Base-by-base conservation (phyloP, 23 red algal genomes). In the Rhodosorus marinus region DNA sequence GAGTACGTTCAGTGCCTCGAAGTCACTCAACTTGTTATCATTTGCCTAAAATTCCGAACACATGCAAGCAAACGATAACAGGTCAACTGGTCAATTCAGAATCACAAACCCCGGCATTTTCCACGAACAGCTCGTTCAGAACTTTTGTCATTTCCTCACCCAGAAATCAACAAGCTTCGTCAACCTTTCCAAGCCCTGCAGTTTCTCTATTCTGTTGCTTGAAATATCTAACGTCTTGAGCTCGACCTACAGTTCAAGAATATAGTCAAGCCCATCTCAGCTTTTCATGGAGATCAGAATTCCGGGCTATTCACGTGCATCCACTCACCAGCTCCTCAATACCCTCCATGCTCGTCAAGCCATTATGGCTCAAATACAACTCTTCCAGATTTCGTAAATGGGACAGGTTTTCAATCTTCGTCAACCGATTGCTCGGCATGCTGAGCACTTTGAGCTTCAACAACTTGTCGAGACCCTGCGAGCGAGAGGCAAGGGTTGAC, bases 351-450 rank as follows among this genome's bases (percentile, higher is more conserved):
- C 49, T 65, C 5, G 27, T 58, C 14, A 98, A 53, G 8, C 77
- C 74, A 52, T 98, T 98, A 52, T 86, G 81, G 24, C 71, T 80
- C 15, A 98, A 35, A 33, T 98, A 98, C 20, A 98, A 56, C 57
- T 98, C 90, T 34, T 52, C 51, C 49, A 98, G 60, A 19, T 75
- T 35, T 34, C 32, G 32, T 2, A 98, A 35, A 8, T 49, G 14
- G 29, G 64, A 21, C 23, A 98, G 55, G 38, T 48, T 53, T 20
- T 92, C 47, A 15, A 92, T 60, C 8, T 33, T 20, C 0, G 62
- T 52, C 27, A 98, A 86, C 42, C 82, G 81, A 62, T 98, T 98
- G 32, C 90, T 56, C 4, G 74, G 75, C 8, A 98, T 79, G 79
- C 78, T 86, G 8, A 98, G 54, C 25, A 57, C 52, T 5, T 62